Base-by-base conservation (phyloP, 441 rosid genomes). In the Populus hybrid region DNA sequence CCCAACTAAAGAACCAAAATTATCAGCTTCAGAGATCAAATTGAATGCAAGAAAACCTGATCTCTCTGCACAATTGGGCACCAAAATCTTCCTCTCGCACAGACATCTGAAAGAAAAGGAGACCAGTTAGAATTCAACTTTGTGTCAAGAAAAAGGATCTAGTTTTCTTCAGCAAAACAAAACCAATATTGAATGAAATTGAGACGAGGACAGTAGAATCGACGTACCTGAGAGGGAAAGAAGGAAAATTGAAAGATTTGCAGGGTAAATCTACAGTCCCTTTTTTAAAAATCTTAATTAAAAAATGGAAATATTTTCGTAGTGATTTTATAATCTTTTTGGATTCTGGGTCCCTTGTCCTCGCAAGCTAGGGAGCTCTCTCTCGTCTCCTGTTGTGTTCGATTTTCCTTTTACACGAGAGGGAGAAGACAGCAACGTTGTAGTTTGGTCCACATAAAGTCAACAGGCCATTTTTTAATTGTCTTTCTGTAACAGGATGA, bases 151-250 rank as follows among this genome's bases (percentile, higher is more conserved):
- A 42, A 68, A 61, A 79, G 66, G 81, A 85, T 82, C 88, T 84
- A 81, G 85, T 84, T 82, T 81, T 89, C 63, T 21, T 42, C 40
- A 7, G 75, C 68, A 71, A 61, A 67, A 42, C 5, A 46, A 81
- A 9, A 78, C 19, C 21, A 28, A 64, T 61, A 68, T 8, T 57
- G 11, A 9, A 74, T 2, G 1, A 65, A 70, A 68, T 50, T 71
- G 71, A 71, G 46, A 34, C 26, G 61, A 65, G 36, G 71, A 8
- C 50, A 69, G 6, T 23, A 42, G 63, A 69, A 70, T 76, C 69
- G 63, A 18, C 84, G 64, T 78, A 86, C 85, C 90, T 80, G 79
- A 61, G 68, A 30, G 34, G 34, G 28, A 57, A 26, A 63, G 79
- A 59, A 0, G 40, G 64, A 40, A 71, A 74, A 63, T 67, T 42